A percentile compares a stretch with the other conserved stretches of the same genome.
These are phyloP conservation scores for Phytophthora palmivora DNA, from an alignment of 352 stramenopile species.

Conservation along the genomic window DNA sequence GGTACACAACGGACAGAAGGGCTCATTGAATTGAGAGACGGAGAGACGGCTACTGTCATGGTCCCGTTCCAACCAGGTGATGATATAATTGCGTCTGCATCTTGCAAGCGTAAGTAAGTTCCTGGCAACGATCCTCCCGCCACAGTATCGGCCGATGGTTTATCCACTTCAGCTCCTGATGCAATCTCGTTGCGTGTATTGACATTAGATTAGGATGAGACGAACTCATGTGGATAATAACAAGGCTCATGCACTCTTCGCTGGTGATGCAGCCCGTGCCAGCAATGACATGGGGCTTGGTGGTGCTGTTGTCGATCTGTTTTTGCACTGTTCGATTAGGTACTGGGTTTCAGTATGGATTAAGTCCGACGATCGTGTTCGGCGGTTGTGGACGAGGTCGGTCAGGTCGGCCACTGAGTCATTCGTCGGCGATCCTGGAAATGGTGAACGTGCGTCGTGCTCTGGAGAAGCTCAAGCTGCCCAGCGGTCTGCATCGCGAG, in stretches of 20 bases:
- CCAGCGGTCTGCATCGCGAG: constrained; percentile 67
- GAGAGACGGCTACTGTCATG: neutral
- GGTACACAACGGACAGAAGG: constrained; percentile 12
- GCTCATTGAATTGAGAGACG: neutral
- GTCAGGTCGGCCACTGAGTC: constrained; percentile 16
- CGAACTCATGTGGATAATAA: constrained; percentile 40
- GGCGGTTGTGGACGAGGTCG: too few relatives aligned
- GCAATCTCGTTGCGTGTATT: constrained; percentile 36
- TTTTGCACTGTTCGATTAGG: neutral
- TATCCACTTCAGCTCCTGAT: constrained; percentile 12
- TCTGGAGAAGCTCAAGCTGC: constrained; percentile 65
- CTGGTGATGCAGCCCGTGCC: neutral
- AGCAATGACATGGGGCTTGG: neutral
- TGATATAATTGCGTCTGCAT: constrained; percentile 16
- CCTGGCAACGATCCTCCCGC: constrained; percentile 1
- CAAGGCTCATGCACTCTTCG: constrained; percentile 15
- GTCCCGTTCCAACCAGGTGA: neutral
- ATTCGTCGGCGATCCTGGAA: constrained; percentile 5
- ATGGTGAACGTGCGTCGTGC: constrained; percentile 53
- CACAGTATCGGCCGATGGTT: neutral
- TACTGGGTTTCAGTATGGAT: constrained; percentile 1
- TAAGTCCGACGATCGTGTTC: constrained; percentile 29
- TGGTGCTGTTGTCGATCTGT: neutral
- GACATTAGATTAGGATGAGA: constrained; percentile 42
- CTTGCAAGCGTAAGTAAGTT: constrained; percentile 8